phyloP scores from a whole-genome alignment of 306 rosid genomes.

The Astragalus glycyphyllos region DNA sequence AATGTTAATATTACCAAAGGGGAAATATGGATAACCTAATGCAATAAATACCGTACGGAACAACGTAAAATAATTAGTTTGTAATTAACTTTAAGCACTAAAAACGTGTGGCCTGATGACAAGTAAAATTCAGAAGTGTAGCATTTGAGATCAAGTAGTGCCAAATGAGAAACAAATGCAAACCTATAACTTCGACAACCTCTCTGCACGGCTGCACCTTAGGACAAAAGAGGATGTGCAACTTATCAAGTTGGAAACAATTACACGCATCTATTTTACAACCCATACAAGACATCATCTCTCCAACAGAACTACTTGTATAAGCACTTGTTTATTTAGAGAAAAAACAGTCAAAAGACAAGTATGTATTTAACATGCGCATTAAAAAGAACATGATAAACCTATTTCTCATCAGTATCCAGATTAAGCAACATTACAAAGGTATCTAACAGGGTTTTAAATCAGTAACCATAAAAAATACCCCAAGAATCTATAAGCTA shows the following conservation, averaged over 20 bases:
- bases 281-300: not conserved
- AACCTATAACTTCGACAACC: not conserved
- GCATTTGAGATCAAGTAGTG: no score
- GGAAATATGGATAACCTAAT: not conserved
- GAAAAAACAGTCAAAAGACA: slow-evolving; percentile 2
- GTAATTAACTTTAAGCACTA: not conserved
- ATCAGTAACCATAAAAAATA: not conserved
- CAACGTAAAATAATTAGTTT: not conserved
- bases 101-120: not conserved
- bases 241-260: not conserved
- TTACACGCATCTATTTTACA: not conserved
- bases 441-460: not conserved
- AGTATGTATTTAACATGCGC: not conserved
- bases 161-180: slow-evolving; percentile 3
- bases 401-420: slow-evolving; percentile 12
- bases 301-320: not conserved
- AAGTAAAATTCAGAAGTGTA: no score
- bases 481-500: not conserved
- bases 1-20: slow-evolving; percentile 4
- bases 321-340: not conserved
- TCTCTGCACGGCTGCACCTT: not conserved
- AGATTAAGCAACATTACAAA: not conserved
- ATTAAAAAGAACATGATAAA: slow-evolving; percentile 2
- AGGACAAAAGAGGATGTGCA: not conserved
- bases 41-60: slow-evolving; percentile 19